Base-by-base conservation (phyloP, 2,329 filamentous ascomycete species). In the Sclerotinia spermophila region DNA sequence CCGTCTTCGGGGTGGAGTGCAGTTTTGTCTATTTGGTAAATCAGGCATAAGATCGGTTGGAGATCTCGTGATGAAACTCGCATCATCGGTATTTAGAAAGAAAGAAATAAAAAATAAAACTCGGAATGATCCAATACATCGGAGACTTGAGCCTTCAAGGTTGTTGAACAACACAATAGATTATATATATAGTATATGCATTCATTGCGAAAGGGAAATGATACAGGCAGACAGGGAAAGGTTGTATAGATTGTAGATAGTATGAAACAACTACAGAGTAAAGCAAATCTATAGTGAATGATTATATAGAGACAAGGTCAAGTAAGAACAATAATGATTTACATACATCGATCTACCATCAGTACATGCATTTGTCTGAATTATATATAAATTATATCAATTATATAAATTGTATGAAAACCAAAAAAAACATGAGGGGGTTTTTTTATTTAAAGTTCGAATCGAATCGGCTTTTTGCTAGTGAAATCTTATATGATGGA, bases 1-100 rank as follows among this genome's bases (percentile, higher is more conserved):
- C 1, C 5, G 21, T 59, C 35, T 8, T 19, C 21, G 40, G 19
- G 58, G 58, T 42, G 58, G 61, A 48, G 24, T 53, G 27, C 44
- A 45, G 38, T n/a, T n/a, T 42, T 64, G 61, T 45, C 30, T 35
- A 38, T 42, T 40, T 15, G 35, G 58, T 27, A 38, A 60, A 40
- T 27, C 11, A 13, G 33, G 61, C 42, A 35, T 45, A 3, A 27
- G 44, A 51, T 51, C 44, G 11, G 44, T 64, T 27, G 44, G 30
- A 38, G 27, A 64, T 51, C 61, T 64, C 61, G 61, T 64, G 44
- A 64, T 48, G 42, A 48, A 64, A 30, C 38, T 30, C n/a, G n/a
- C 38, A 44, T 44, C 38, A 61, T 61, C n/a, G 38, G 58, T 27
- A 4, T 8, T 53, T 27, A 3, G 44, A 19, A 21, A 24, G 11